Evolutionary conservation across 129 eudicot species (phyloP), one percentile per base, ranked within the genome.

Genomic region (Arctium lappa): DNA sequence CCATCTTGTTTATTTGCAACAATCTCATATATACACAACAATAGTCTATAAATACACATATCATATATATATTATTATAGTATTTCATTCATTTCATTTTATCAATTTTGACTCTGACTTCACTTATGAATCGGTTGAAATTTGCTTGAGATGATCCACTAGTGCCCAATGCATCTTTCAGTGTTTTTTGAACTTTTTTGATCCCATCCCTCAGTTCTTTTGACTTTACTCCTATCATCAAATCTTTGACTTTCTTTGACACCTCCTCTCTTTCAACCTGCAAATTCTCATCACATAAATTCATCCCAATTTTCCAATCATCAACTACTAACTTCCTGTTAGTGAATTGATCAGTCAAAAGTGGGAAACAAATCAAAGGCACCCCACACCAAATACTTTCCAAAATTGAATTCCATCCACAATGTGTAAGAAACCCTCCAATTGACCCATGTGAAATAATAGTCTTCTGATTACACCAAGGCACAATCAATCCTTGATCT

Each of bases 391-490:
- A 90, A 16, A 93, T 77, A 46, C 98, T 91, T 60, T 93, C 92
- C 81, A 93, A 70, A 8, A 88, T 74, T 38, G 94, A 91, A 69
- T 93, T 91, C 98, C 98, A 91, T 32, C 97, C 97, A 38, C 94
- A 91, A 36, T 93, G 97, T 9, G 97, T 88, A 62, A 93, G 56
- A 70, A 92, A 92, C 83, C 97, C 97, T 46, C 92, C 94, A 38
- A 81, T 68, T 0, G 90, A 89, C 13, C 79, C 85, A 72, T 93
- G 92, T 1, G 94, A 88, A 32, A 93, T 50, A 39, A 91, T 90
- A 3, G 30, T 84, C 62, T 70, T 88, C 36, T 91, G 94, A 40
- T 81, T 38, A 12, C 92, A 91, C 97, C 98, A 94, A 3, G 87
- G 77, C 78, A 91, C 94, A 16, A 89, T 86, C 83, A 91, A 42